These are phyloP conservation scores for Yamagishiella unicocca DNA, from an alignment of 139 green algal genomes.

Conservation along the genomic window DNA sequence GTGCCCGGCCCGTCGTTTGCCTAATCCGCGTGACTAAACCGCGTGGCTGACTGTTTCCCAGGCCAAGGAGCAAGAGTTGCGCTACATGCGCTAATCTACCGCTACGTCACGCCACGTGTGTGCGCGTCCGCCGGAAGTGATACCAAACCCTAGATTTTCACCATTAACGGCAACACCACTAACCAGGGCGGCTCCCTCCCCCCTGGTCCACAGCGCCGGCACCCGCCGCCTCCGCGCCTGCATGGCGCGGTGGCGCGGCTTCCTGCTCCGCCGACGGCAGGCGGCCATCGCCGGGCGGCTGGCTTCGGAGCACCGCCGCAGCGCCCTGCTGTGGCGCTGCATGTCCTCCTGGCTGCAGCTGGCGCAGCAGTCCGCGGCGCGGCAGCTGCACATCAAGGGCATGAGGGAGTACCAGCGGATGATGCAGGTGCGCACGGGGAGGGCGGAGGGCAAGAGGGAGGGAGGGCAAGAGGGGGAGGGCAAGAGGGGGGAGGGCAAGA, in stretches of 20 bases:
- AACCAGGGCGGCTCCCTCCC: too few relatives aligned
- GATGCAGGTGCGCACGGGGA: conserved; percentile 52
- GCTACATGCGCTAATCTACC: too few relatives aligned
- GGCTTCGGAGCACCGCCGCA: conserved; percentile 28
- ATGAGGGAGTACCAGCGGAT: conserved; percentile 43
- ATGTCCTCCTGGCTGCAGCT: conserved; percentile 20
- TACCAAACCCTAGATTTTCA: too few relatives aligned
- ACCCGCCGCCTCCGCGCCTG: not conserved
- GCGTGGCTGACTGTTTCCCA: too few relatives aligned
- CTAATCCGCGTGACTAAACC: too few relatives aligned
- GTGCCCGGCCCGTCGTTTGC: too few relatives aligned
- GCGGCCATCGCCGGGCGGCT: not conserved
- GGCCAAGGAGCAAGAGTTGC: too few relatives aligned
- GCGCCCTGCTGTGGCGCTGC: conserved; percentile 41
- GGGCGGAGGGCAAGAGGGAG: not conserved
- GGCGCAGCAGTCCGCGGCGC: conserved; percentile 18
- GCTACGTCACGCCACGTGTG: too few relatives aligned
- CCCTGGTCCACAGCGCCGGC: not conserved
- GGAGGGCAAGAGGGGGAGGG: not conserved
- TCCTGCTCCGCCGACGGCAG: conserved; percentile 24
- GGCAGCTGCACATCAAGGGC: conserved; percentile 36
- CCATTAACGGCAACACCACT: too few relatives aligned
- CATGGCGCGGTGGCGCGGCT: conserved; percentile 13
- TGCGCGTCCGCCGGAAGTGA: too few relatives aligned
- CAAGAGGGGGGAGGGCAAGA: not conserved